These are phyloP conservation scores for Pichia paraexigua DNA, from an alignment of 805 yeast species.

Conservation along the genomic window DNA sequence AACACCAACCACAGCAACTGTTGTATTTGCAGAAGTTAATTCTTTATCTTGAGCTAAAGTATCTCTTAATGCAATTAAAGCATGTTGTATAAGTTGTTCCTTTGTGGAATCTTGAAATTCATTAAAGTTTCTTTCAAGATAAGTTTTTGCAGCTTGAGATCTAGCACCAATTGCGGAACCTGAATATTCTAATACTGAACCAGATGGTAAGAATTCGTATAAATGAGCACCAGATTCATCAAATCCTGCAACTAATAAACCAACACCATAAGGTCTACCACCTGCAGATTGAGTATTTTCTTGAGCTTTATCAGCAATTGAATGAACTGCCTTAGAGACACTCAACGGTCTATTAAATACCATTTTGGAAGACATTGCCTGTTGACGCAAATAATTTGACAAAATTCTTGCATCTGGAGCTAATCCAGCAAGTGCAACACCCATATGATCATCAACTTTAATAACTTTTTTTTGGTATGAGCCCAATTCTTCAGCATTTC, in stretches of 20 bases:
- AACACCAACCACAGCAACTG: constrained; percentile 91
- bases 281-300: constrained; percentile 94
- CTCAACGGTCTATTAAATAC: constrained; percentile 81
- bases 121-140: constrained; percentile 78
- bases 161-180: constrained; percentile 98
- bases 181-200: constrained; percentile 80
- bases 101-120: constrained; percentile 49
- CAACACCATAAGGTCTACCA: constrained; percentile 97
- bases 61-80: constrained; percentile 86
- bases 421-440: constrained; percentile 91
- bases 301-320: constrained; percentile 95
- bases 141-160: constrained; percentile 97
- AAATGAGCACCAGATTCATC: constrained; percentile 94
- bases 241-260: constrained; percentile 78
- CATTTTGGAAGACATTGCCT: constrained; percentile 81
- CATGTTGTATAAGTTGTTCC: constrained; percentile 76
- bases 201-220: constrained; percentile 93
- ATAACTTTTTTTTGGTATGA: constrained; percentile 93
- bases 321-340: constrained; percentile 71
- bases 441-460: constrained; percentile 88
- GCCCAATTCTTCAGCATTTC: constrained; percentile 96
- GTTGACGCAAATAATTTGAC: constrained; percentile 81
- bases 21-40: constrained; percentile 72
- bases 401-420: constrained; percentile 98
- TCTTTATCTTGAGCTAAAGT: constrained; percentile 93